These are phyloP conservation scores for Fusarium phyllophilum DNA, from an alignment of 2,329 filamentous ascomycete genomes.

Conservation along the genomic window DNA sequence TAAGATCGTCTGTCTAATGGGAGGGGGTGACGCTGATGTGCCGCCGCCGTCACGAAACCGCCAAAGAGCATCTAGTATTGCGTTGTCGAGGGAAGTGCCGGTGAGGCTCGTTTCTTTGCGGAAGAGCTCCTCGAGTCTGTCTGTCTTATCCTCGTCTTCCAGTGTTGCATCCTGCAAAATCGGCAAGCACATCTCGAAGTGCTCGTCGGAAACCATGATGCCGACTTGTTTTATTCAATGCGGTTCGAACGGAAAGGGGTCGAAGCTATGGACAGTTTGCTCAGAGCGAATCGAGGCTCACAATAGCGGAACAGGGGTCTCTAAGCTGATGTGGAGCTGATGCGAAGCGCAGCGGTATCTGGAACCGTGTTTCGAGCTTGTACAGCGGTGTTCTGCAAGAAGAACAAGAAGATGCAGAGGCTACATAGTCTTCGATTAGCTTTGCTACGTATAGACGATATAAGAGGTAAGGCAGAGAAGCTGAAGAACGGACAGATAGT, in stretches of 20 bases:
- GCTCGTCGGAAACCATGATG: slow-evolving; percentile 89
- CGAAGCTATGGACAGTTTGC: slow-evolving; percentile 28
- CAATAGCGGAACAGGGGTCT: slow-evolving; percentile 24
- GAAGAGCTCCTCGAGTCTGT: slow-evolving; percentile 87
- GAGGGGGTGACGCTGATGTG: slow-evolving; percentile 77
- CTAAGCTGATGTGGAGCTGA: slow-evolving; percentile 30
- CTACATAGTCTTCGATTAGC: slow-evolving; percentile 36
- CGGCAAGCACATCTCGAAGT: slow-evolving; percentile 90
- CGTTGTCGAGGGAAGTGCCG: slow-evolving; percentile 85
- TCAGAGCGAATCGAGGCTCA: slow-evolving; percentile 21
- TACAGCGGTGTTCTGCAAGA: slow-evolving; percentile 12
- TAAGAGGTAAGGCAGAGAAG: slow-evolving; percentile 27
- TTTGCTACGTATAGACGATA: slow-evolving; percentile 1
- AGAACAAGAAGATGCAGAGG: slow-evolving; percentile 33
- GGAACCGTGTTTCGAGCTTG: slow-evolving; percentile 11
- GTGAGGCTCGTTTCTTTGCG: slow-evolving; percentile 79
- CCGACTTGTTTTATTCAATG: slow-evolving; percentile 37
- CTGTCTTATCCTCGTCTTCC: slow-evolving; percentile 95
- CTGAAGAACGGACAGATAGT: slow-evolving; percentile 33
- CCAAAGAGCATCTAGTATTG: slow-evolving; percentile 91
- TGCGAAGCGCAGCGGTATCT: slow-evolving; percentile 12
- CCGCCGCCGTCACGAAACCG: slow-evolving; percentile 76
- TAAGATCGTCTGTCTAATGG: slow-evolving; percentile 88
- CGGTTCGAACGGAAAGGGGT: slow-evolving; percentile 12
- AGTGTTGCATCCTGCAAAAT: slow-evolving; percentile 83